Evolutionary conservation across 208 protist genomes (phyloP).

Genomic region (Trypanosoma vivax): DNA sequence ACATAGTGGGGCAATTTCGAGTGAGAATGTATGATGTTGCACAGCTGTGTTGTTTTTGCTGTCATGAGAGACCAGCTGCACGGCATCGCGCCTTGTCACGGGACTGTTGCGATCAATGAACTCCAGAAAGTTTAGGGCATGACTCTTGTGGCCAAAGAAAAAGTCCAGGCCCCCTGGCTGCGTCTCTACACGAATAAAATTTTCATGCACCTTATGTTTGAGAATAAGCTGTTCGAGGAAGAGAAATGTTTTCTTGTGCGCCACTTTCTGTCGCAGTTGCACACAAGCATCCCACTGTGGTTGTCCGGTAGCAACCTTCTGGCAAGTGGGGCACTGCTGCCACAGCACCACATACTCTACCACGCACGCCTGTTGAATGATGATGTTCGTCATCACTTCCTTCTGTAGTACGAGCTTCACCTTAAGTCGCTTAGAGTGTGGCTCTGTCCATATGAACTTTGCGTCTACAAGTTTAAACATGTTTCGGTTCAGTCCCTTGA

Average conservation of each 20-base stretch:
- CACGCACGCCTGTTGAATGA: conserved; percentile 96
- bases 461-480: conserved; percentile 97
- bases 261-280: conserved; percentile 98
- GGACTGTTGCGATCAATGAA: conserved; percentile 93
- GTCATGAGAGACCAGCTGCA: conserved; percentile 97
- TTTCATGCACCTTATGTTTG: conserved; percentile 94
- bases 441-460: conserved; percentile 99
- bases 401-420: conserved; percentile 99
- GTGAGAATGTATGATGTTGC: conserved; percentile 96
- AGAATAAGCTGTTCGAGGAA: conserved; percentile 99
- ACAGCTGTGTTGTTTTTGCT: conserved; percentile 97
- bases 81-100: conserved; percentile 85
- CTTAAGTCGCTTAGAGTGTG: conserved; percentile 98
- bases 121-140: conserved; percentile 96
- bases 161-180: conserved; percentile 98
- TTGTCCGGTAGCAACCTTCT: conserved; percentile 93
- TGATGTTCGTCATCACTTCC: conserved; percentile 92
- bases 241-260: conserved; percentile 98
- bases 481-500: conserved; percentile 91
- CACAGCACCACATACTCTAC: conserved; percentile 97
- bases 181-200: conserved; percentile 94
- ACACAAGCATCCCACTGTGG: conserved; percentile 97
- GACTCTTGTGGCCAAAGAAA: conserved; percentile 94
- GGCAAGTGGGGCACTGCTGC: conserved; percentile 96
- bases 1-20: conserved; percentile 98